A percentile compares a stretch with the other conserved stretches of the same genome.
Conservation (phyloP, 2,329 filamentous ascomycete genomes). For the Penicillium verrucosum region DNA sequence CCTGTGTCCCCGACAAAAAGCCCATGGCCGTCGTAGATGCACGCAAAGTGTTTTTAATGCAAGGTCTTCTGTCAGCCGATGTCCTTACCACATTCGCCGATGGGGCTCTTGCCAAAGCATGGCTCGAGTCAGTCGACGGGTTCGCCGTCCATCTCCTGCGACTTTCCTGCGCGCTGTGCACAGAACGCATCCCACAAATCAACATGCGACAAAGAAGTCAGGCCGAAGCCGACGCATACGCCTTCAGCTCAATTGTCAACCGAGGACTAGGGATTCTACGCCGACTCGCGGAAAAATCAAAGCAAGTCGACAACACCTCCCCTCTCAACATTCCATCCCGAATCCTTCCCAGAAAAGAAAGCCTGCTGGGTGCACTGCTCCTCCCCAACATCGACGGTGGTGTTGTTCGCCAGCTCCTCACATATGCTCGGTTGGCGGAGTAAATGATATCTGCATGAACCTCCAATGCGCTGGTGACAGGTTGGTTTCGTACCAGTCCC, state of each 20-base stretch:
- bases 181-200: constrained; percentile 52
- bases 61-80: constrained; percentile 85
- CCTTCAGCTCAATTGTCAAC: constrained; percentile 57
- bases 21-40: constrained; percentile 69
- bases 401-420: constrained; percentile 66
- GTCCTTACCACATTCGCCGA: constrained; percentile 80
- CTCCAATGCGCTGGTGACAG: background rate
- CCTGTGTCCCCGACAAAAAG: constrained; percentile 72
- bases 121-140: constrained; percentile 79
- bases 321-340: constrained; percentile 55
- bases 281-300: constrained; percentile 64
- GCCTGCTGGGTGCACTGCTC: constrained; percentile 63
- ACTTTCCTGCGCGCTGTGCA: constrained; percentile 69
- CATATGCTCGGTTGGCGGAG: constrained; percentile 57
- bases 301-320: constrained; percentile 52
- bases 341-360: constrained; percentile 64
- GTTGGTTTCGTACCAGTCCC: background rate
- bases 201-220: constrained; percentile 37
- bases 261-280: constrained; percentile 67
- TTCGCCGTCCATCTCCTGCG: constrained; percentile 77
- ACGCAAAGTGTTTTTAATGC: constrained; percentile 85
- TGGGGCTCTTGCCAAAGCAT: constrained; percentile 67
- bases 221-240: constrained; percentile 42
- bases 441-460: constrained; percentile 19
- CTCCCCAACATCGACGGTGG: constrained; percentile 62